These are phyloP conservation scores for Boehmeria nivea DNA, from an alignment of 306 rosid genomes.

Conservation along the genomic window DNA sequence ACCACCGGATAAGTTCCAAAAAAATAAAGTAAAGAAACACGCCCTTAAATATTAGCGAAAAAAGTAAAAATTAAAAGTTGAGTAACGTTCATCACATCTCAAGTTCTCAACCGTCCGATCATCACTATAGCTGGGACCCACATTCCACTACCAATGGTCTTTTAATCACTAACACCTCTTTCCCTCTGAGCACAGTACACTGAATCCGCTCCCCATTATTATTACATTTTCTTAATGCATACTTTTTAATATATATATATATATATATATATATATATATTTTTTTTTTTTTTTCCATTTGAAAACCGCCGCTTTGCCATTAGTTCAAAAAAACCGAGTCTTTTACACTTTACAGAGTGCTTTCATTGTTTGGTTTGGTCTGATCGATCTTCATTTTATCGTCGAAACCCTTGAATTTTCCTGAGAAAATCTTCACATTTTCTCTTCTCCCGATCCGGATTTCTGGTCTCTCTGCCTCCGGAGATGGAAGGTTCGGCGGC, in stretches of 20 bases:
- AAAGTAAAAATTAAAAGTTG: not conserved
- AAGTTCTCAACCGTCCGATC: not conserved
- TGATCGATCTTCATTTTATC: not conserved
- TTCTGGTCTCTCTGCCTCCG: not conserved
- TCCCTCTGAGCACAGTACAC: not conserved
- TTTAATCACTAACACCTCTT: not conserved
- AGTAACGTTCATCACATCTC: not conserved
- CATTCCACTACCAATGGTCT: no score
- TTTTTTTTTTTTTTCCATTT: not conserved
- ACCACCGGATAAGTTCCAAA: no score
- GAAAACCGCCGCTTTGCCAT: constrained; percentile 12
- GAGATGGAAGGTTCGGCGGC: constrained; percentile 25
- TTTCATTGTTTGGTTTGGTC: not conserved
- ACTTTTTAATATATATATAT: no score
- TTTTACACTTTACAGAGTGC: not conserved
- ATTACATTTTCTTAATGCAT: not conserved
- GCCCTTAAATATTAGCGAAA: no score
- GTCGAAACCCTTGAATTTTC: not conserved
- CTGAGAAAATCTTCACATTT: not conserved
- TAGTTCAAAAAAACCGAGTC: not conserved
- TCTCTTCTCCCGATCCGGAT: not conserved
- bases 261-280: not conserved
- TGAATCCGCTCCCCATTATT: constrained; percentile 4
- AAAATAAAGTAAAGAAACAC: no score
- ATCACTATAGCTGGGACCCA: not conserved